Percentiles rank a stretch among this genome's conserved stretches.
Conservation (phyloP, 345 rosid genomes). For the Microthlaspi erraticum region DNA sequence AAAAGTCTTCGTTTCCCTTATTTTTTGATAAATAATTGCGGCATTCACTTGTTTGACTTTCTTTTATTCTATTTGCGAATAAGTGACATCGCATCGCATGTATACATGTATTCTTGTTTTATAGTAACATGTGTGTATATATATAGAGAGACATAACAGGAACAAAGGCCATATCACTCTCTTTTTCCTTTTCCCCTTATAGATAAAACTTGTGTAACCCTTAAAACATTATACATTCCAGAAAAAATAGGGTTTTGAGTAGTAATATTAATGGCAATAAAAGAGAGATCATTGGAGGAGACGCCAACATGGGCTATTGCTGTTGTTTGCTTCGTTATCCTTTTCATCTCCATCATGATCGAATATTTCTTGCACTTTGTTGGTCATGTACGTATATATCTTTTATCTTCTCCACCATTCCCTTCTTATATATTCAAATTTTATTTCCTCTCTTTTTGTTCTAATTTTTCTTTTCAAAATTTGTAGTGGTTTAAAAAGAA, state of each 20-base stretch:
- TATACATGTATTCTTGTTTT: constrained; percentile 10
- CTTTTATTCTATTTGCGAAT: constrained; percentile 1
- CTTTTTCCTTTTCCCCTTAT: constrained; percentile 12
- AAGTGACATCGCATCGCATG: constrained; percentile 13
- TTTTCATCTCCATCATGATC: constrained; percentile 70
- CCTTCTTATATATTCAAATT: constrained; percentile 7
- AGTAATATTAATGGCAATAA: constrained; percentile 36
- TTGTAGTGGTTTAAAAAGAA: constrained; percentile 69
- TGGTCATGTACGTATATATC: constrained; percentile 51
- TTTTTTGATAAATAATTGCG: constrained; percentile 8
- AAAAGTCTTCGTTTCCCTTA: constrained; percentile 38
- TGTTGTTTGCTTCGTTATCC: constrained; percentile 69
- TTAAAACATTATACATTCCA: constrained; percentile 12
- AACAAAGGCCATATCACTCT: constrained; percentile 32
- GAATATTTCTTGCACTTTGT: constrained; percentile 70
- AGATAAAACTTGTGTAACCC: constrained; percentile 29
- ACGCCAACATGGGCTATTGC: constrained; percentile 98
- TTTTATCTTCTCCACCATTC: background rate
- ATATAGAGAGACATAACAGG: constrained; percentile 26
- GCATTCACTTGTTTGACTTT: constrained; percentile 43
- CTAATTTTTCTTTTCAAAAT: background rate
- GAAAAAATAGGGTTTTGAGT: constrained; percentile 11
- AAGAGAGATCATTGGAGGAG: constrained; percentile 58
- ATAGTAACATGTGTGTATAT: constrained; percentile 6
- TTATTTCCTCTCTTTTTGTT: background rate